Percentiles rank a stretch among this genome's conserved stretches.
Evolutionary conservation across 2,329 filamentous ascomycete species (phyloP).

Genomic region (Myriosclerotinia scirpicola): DNA sequence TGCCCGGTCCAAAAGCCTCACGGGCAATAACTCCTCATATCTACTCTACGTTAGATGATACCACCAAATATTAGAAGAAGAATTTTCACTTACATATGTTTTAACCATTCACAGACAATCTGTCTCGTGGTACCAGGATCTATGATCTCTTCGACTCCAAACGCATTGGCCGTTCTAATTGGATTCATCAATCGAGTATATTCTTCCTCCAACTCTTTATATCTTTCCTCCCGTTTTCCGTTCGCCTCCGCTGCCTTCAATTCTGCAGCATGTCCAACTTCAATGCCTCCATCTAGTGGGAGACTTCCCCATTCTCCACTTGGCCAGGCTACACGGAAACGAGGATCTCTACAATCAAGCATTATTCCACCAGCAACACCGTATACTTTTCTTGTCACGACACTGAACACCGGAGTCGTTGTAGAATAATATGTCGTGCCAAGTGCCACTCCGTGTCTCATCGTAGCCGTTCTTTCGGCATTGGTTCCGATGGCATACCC

Average conservation of each 20-base stretch:
- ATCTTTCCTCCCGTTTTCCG: constrained; percentile 51
- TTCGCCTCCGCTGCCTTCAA: constrained; percentile 53
- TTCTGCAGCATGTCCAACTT: constrained; percentile 62
- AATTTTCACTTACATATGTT: constrained; percentile 48
- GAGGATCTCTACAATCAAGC: constrained; percentile 60
- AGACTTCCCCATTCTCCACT: constrained; percentile 62
- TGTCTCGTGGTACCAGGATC: constrained; percentile 59
- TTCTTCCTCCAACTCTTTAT: constrained; percentile 58
- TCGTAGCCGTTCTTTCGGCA: constrained; percentile 62
- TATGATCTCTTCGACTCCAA: constrained; percentile 64
- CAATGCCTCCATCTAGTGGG: constrained; percentile 63
- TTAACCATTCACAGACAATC: constrained; percentile 56
- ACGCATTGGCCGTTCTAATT: constrained; percentile 61
- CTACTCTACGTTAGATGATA: constrained; percentile 14
- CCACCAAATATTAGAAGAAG: too few species aligned
- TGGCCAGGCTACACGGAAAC: constrained; percentile 63
- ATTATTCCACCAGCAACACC: constrained; percentile 66
- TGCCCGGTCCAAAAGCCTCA: constrained; percentile 41
- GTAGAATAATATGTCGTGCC: constrained; percentile 62
- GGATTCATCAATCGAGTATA: constrained; percentile 64
- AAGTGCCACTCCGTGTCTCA: constrained; percentile 63
- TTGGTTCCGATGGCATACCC: constrained; percentile 64
- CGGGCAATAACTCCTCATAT: constrained; percentile 35
- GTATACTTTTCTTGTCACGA: constrained; percentile 61
- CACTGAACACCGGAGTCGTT: constrained; percentile 61